Conservation (phyloP, 108 stramenopile genomes). For the Cyclostephanos invisitatus region DNA sequence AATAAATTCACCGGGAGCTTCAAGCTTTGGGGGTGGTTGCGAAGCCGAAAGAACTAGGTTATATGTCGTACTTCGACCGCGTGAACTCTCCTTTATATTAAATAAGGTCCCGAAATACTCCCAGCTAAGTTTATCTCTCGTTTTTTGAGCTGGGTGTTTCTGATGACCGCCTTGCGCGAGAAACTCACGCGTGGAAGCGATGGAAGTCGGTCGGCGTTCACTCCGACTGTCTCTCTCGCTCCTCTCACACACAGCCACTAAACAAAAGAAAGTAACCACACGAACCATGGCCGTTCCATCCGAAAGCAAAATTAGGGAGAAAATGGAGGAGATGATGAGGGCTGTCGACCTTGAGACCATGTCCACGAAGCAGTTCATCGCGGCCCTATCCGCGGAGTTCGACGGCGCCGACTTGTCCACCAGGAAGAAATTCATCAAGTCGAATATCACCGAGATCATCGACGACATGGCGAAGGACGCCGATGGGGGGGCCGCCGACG, state of each 20-base stretch:
- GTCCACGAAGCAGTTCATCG: constrained; percentile 74
- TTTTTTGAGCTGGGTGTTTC: too few relatives aligned
- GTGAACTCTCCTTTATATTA: too few relatives aligned
- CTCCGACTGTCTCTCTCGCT: too few relatives aligned
- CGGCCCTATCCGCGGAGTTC: constrained; percentile 58
- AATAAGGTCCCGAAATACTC: too few relatives aligned
- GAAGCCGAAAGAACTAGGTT: too few relatives aligned
- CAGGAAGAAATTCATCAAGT: constrained; percentile 69
- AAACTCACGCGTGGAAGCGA: too few relatives aligned
- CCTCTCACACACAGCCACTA: background rate
- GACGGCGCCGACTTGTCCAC: constrained; percentile 59
- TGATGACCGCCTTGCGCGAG: too few relatives aligned
- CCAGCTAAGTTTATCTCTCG: too few relatives aligned
- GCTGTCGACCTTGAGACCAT: constrained; percentile 74
- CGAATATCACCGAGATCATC: constrained; percentile 61
- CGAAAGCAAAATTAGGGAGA: constrained; percentile 31
- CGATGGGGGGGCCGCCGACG: constrained; percentile 45
- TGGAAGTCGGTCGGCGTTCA: too few relatives aligned
- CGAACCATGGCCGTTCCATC: constrained; percentile 42
- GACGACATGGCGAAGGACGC: constrained; percentile 46
- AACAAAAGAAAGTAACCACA: background rate
- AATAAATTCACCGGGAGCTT: too few relatives aligned
- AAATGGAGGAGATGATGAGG: constrained; percentile 63
- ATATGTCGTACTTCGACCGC: too few relatives aligned
- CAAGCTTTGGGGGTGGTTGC: too few relatives aligned